A percentile compares a stretch with the other conserved stretches of the same genome.
phyloP scores from a whole-genome alignment of 192 early-diverging fungal genomes.

The Lunasporangiospora selenospora region DNA sequence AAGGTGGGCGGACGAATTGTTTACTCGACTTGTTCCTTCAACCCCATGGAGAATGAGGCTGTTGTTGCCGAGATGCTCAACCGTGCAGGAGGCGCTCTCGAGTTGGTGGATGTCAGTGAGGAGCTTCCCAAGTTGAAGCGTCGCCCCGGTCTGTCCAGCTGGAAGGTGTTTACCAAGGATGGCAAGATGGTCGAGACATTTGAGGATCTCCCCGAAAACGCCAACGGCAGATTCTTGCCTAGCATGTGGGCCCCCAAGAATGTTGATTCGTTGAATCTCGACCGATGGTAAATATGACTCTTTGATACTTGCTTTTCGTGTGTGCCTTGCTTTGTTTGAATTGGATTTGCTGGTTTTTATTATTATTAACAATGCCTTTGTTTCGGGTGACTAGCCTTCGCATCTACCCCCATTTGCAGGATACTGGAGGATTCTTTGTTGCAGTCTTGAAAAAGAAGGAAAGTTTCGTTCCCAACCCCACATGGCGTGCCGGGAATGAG shows the following conservation, averaged over 20 bases:
- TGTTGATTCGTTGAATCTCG: conserved; percentile 65
- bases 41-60: conserved; percentile 97
- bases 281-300: conserved; percentile 70
- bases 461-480: conserved; percentile 52
- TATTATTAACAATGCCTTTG: background rate
- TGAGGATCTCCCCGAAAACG: conserved; percentile 51
- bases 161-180: conserved; percentile 82
- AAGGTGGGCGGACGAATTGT: conserved; percentile 94
- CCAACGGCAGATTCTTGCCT: conserved; percentile 56
- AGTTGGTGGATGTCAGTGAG: conserved; percentile 86
- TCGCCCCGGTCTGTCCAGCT: conserved; percentile 79
- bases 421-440: conserved; percentile 99
- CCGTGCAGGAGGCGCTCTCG: conserved; percentile 69
- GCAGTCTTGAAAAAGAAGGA: conserved; percentile 92
- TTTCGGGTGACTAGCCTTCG: conserved; percentile 65
- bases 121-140: conserved; percentile 83
- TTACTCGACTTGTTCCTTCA: conserved; percentile 98
- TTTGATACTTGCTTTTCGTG: too few relatives aligned
- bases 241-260: conserved; percentile 70
- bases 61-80: conserved; percentile 88
- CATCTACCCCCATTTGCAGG: conserved; percentile 92
- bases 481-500: conserved; percentile 61
- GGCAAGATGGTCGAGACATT: conserved; percentile 58
- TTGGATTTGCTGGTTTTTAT: too few relatives aligned
- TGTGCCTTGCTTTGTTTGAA: too few relatives aligned